Evolutionary conservation across 106 monocot species (phyloP), one percentile per base, ranked within the genome.

Genomic region (Alisma plantagoaquatica): DNA sequence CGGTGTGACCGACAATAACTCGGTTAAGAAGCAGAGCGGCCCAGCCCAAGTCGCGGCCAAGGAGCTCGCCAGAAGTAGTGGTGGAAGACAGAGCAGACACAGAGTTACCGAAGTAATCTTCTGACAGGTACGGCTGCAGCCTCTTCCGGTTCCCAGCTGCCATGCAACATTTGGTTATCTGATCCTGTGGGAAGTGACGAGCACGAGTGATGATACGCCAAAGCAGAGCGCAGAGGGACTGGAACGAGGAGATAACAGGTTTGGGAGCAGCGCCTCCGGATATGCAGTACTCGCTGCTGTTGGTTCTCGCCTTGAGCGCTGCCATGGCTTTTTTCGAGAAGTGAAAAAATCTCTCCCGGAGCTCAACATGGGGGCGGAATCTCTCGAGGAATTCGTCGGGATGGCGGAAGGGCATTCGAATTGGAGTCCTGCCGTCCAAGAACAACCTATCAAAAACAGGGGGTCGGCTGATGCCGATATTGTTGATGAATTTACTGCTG

Each of bases 131-230:
- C 8, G 51, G 63, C 29, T 20, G 22, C 3, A 64, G 27, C 42
- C 51, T 25, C 10, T 33, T 3, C 33, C 63, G 51, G 19, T 43
- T 3, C 16, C 52, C 63, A 0, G 43, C n/a, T 0, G 29, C 11
- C 41, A 64, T 10, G 7, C 10, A 3, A 41, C 49, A 73, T 17
- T 44, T 22, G 5, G 62, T 73, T 57, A 57, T 38, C n/a, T 64
- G 33, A 2, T 62, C 31, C 0, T 67, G 57, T 4, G 41, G 25
- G 5, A 63, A 44, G 17, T 41, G 5, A 0, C 79, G 68, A 0
- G 66, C 72, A 0, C 76, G 68, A 0, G 56, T 76, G 17, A 75
- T 41, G 0, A 69, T 32, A 1, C 56, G 45, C 84, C 84, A 84
- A 1, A 65, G 0, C 19, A 64, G 62, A 0, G 75, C 69, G 4